These are phyloP conservation scores for Physcia stellaris DNA, from an alignment of 495 filamentous ascomycete genomes.

Conservation along the genomic window DNA sequence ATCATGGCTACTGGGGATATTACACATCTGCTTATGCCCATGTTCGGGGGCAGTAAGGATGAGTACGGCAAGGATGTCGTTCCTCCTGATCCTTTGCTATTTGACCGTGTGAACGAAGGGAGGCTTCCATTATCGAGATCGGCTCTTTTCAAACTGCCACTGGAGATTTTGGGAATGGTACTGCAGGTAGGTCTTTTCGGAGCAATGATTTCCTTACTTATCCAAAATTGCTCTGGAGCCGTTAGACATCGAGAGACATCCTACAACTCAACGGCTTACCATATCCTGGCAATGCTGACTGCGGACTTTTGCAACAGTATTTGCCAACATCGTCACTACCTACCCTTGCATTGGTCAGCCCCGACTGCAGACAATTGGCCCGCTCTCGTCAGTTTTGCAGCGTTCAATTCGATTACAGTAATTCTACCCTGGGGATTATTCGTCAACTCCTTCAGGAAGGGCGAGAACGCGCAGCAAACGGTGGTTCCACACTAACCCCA, in stretches of 20 bases:
- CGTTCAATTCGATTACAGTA: conserved; percentile 6
- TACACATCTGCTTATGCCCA: background rate
- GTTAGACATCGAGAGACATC: too few species aligned
- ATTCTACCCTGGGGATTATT: background rate
- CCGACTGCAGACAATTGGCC: conserved; percentile 7
- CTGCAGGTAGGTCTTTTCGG: too few species aligned
- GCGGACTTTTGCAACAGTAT: too few species aligned
- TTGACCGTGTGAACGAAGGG: background rate
- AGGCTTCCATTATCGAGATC: background rate
- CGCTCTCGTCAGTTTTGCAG: conserved; percentile 4
- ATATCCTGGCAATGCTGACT: too few species aligned
- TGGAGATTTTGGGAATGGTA: background rate
- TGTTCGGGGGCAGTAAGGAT: background rate
- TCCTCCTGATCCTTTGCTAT: background rate
- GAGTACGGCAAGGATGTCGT: background rate
- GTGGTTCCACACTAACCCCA: background rate
- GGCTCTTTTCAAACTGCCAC: background rate
- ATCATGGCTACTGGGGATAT: too few species aligned
- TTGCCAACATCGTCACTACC: background rate
- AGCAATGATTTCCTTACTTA: too few species aligned
- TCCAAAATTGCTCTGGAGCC: too few species aligned
- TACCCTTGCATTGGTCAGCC: conserved; percentile 5
- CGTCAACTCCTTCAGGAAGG: background rate
- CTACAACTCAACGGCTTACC: too few species aligned
- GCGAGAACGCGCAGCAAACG: background rate